Evolutionary conservation across 2,329 filamentous ascomycete genomes (phyloP), one percentile per base, ranked within the genome.

Genomic region (Didymella pomorum): DNA sequence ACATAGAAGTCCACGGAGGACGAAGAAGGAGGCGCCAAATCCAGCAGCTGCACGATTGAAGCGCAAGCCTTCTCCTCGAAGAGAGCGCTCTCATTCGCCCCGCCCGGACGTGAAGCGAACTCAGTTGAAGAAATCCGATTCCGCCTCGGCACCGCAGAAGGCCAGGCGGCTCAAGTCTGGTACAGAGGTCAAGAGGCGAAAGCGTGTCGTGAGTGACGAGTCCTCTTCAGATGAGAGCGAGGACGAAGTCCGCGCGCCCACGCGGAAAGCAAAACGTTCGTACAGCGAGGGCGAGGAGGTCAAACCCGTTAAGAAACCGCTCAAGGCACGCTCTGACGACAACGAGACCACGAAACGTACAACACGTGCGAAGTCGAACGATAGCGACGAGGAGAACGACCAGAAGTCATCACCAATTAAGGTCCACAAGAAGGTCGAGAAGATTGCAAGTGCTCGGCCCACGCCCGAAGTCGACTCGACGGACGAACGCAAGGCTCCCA

Each of bases 181-280:
- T 23, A 71, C 68, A 6, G 71, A 72, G 43, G 74, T 69, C 14
- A 71, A 73, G 55, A 65, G 72, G 44, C 67, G 69, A 35, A 71
- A 75, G 57, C 59, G 68, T 5, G 71, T 76, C 6, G 72, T 75
- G 2, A 66, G 70, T 16, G 73, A 76, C 16, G 75, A 76, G 16
- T 67, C 68, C 4, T 75, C 73, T 4, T 69, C 73, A 18, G 74
- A 76, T 2, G 73, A 76, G 45, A 75, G 70, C 51, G 74, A 77
- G 37, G 73, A 76, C 44, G 74, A 76, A 48, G 72, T 75, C n/a
- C 72, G 75, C 21, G 70, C 72, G 14, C 73, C 72, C 8, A 69
- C 63, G 21, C 70, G 73, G 60, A 76, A 75, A 52, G 58, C 60
- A 25, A 75, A 76, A 41, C 68, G 73, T 12, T 74, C 73, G 2